Conservation (phyloP, 106 monocot species). For the Apostasia shenzhenica region DNA sequence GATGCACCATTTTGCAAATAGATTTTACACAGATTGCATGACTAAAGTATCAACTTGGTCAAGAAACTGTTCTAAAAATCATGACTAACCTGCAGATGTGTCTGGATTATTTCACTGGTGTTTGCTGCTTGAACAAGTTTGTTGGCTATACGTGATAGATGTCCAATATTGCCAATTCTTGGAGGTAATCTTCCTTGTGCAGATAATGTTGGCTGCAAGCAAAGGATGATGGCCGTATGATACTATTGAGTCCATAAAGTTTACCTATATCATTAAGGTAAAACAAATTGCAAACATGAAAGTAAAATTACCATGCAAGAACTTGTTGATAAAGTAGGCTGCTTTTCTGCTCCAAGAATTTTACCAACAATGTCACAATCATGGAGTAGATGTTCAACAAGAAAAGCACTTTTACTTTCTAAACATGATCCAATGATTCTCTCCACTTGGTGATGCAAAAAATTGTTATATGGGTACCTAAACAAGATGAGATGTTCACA, state of each 20-base stretch:
- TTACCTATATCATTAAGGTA: background rate
- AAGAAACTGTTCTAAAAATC: background rate
- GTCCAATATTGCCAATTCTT: constrained; percentile 80
- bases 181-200: constrained; percentile 50
- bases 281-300: background rate
- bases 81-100: constrained; percentile 65
- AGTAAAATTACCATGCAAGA: constrained; percentile 35
- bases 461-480: constrained; percentile 96
- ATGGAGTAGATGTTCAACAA: constrained; percentile 73
- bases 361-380: constrained; percentile 65
- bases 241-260: background rate
- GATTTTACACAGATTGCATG: too few relatives aligned
- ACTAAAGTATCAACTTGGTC: too few relatives aligned
- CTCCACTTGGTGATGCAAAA: constrained; percentile 92
- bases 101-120: constrained; percentile 49
- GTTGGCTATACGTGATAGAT: constrained; percentile 82
- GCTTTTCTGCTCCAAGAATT: constrained; percentile 78
- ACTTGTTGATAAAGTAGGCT: constrained; percentile 37
- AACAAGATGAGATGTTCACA: constrained; percentile 9
- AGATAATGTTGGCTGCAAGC: constrained; percentile 54
- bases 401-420: constrained; percentile 60
- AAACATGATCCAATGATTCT: constrained; percentile 73
- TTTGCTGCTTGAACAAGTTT: constrained; percentile 63
- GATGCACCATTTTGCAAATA: too few relatives aligned
- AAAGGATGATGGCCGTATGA: background rate